Base-by-base conservation (phyloP, 2,329 filamentous ascomycete genomes). In the Paecilomyces sp. region DNA sequence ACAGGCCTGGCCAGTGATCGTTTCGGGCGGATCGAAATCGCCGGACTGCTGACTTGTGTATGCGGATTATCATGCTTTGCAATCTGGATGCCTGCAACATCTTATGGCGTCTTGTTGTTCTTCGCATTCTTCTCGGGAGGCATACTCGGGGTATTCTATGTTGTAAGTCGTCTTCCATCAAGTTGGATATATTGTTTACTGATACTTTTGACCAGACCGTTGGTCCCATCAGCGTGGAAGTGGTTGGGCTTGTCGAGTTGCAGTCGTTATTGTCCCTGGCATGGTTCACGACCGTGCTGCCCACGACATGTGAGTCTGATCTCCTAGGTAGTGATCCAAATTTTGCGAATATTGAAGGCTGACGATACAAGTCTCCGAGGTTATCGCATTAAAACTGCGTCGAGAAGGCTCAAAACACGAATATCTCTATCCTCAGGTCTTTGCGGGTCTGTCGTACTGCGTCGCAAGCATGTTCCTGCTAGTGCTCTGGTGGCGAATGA, bases 371-470 rank as follows among this genome's bases (percentile, higher is more conserved):
- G 75, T 83, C 62, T 80, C 78, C 2, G 82, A 84, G 63, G 74
- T 80, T 0, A 84, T 84, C 62, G 81, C 78, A 0, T 70, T 84
- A 5, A 76, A 82, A 63, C 79, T 84, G 56, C 78, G 82, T 13
- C 70, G 67, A 1, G 73, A 74, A 15, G 51, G 60, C 11, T 80
- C 80, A 18, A 70, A 71, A 0, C 70, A 74, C 62, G 2, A 71
- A 67, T 30, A 51, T 24, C 47, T 51, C 47, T 24, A 51, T 51
- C 47, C 47, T 51, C 47, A 51, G 47, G 15, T 51, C 2, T 51
- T 51, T 24, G 11, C n/a, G 2, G 47, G 15, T 15, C 7, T 51
- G 15, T 51, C 47, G 47, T 51, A 51, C 13, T 18, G 68, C 41
- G 57, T 67, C 13, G 65, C 66, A 1, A 65, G 64, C 50, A 41